Evolutionary conservation across 495 filamentous ascomycete genomes (phyloP).

Genomic region (Lepraria neglecta): DNA sequence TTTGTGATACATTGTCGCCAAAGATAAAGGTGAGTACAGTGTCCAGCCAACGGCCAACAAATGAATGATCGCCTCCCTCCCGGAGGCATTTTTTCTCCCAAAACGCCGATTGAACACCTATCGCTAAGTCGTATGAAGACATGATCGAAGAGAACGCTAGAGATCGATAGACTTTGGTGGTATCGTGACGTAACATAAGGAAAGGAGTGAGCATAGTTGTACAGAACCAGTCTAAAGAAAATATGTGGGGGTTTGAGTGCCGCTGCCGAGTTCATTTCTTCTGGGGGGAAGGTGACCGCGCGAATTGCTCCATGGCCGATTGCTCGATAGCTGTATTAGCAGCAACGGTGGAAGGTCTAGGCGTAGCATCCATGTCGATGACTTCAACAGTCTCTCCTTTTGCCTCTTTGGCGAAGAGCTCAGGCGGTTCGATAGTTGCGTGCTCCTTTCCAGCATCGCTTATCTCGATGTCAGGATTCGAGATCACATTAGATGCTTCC

Average conservation of each 20-base stretch:
- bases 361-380: slow-evolving; percentile 32
- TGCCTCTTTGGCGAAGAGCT: slow-evolving; percentile 24
- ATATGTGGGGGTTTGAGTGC: neutral
- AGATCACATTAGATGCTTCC: neutral
- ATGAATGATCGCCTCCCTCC: neutral
- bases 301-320: neutral
- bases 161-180: neutral
- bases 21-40: neutral
- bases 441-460: slow-evolving; percentile 2
- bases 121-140: slow-evolving; percentile 17
- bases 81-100: neutral
- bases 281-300: slow-evolving; percentile 7
- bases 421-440: slow-evolving; percentile 24
- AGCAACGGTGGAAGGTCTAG: slow-evolving; percentile 45
- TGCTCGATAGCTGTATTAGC: slow-evolving; percentile 13
- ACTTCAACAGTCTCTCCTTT: slow-evolving; percentile 20
- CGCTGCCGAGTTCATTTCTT: neutral
- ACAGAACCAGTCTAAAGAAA: slow-evolving; percentile 6
- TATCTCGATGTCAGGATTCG: slow-evolving; percentile 6
- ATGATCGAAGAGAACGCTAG: slow-evolving; percentile 9
- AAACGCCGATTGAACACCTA: slow-evolving; percentile 11
- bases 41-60: neutral
- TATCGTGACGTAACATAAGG: slow-evolving; percentile 1
- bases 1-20: slow-evolving; percentile 11
- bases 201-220: slow-evolving; percentile 1